A percentile compares a stretch with the other conserved stretches of the same genome.
Conservation (phyloP, 768 basidiomycete genomes). For the Panellus pusillus region DNA sequence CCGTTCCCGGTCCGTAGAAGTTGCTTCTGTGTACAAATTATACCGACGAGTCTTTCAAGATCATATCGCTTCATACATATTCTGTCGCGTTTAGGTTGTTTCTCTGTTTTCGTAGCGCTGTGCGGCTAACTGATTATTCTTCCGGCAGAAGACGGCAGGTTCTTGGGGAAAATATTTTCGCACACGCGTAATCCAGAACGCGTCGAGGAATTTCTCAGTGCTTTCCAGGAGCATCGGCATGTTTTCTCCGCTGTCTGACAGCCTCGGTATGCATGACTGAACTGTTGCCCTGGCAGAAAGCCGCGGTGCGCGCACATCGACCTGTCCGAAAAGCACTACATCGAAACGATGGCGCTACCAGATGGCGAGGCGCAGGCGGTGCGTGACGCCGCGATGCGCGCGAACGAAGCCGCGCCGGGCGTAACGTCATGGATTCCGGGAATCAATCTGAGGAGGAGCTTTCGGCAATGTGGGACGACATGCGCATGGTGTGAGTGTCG, state of each 20-base stretch:
- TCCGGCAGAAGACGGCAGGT: constrained; percentile 6
- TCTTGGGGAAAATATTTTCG: constrained; percentile 17
- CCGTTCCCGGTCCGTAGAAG: neutral
- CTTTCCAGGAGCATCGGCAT: constrained; percentile 9
- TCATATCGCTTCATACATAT: constrained; percentile 8
- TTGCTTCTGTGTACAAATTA: neutral
- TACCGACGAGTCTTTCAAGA: neutral
- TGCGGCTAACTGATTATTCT: too few relatives aligned
- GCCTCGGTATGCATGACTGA: too few relatives aligned
- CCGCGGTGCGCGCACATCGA: constrained; percentile 11
- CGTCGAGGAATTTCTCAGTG: constrained; percentile 11
- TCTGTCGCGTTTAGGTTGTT: constrained; percentile 10
- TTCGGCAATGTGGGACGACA: constrained; percentile 14
- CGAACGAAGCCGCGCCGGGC: constrained; percentile 14
- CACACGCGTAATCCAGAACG: constrained; percentile 10
- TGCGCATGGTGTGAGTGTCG: constrained; percentile 14
- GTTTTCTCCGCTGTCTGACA: neutral
- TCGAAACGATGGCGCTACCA: constrained; percentile 10
- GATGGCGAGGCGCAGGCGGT: constrained; percentile 3
- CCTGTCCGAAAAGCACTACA: constrained; percentile 5
- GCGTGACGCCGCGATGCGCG: constrained; percentile 13
- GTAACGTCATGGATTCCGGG: constrained; percentile 15
- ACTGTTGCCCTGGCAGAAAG: neutral
- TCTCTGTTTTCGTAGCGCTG: too few relatives aligned
- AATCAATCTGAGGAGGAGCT: neutral